phyloP scores from a whole-genome alignment of 2,329 filamentous ascomycete genomes.

The Gaeumannomyces sp. region DNA sequence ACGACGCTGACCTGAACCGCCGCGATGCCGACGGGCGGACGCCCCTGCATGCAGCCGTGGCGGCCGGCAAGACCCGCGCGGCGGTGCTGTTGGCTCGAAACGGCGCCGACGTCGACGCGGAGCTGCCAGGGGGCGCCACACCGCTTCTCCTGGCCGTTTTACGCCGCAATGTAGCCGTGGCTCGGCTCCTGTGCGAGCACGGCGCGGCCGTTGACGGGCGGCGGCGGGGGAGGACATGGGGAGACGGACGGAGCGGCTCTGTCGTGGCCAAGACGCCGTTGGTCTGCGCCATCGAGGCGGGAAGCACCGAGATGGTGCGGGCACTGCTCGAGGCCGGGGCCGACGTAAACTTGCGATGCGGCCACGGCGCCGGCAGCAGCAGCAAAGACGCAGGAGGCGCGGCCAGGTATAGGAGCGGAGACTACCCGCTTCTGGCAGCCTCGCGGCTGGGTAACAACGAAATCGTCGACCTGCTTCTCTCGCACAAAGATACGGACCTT shows the following conservation, averaged over 20 bases:
- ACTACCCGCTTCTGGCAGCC: slow-evolving; percentile 29
- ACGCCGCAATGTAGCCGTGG: slow-evolving; percentile 15
- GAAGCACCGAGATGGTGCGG: slow-evolving; percentile 20
- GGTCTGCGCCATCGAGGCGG: slow-evolving; percentile 19
- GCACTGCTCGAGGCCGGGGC: slow-evolving; percentile 17
- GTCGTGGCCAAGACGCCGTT: slow-evolving; percentile 14
- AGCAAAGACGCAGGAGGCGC: neutral
- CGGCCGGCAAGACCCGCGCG: slow-evolving; percentile 12
- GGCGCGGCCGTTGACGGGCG: slow-evolving; percentile 17
- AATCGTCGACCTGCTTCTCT: slow-evolving; percentile 17
- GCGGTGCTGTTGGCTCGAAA: slow-evolving; percentile 16
- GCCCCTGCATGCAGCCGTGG: slow-evolving; percentile 19
- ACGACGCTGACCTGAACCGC: slow-evolving; percentile 15
- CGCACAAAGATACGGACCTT: slow-evolving; percentile 13
- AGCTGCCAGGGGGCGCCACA: slow-evolving; percentile 16
- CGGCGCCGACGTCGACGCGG: slow-evolving; percentile 19
- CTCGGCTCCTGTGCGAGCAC: slow-evolving; percentile 18
- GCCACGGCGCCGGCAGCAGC: slow-evolving; percentile 1
- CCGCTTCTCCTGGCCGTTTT: slow-evolving; percentile 19
- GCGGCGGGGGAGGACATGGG: neutral
- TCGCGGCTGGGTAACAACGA: slow-evolving; percentile 40
- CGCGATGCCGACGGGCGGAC: slow-evolving; percentile 17
- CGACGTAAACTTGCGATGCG: slow-evolving; percentile 5
- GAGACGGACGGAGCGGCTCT: neutral
- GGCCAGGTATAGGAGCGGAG: slow-evolving; percentile 11